Conservation (phyloP, 805 yeast genomes). For the Saturnispora serradocipensis region DNA sequence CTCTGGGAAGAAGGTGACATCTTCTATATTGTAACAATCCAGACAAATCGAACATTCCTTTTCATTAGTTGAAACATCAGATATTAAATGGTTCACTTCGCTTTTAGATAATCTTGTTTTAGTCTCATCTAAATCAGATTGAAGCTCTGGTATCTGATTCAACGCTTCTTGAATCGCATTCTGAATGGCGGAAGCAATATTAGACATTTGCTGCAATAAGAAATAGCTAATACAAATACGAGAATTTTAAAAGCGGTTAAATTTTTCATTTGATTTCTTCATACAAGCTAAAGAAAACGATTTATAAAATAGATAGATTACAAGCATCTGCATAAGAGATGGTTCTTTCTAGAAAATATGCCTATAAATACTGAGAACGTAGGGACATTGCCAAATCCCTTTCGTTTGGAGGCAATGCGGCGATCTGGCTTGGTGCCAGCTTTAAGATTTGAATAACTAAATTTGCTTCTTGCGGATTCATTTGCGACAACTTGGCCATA, state of each 20-base stretch:
- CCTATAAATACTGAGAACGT: conserved; percentile 41
- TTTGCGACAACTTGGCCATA: conserved; percentile 38
- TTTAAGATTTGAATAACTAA: conserved; percentile 45
- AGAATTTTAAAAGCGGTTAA: neutral
- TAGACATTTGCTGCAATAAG: neutral
- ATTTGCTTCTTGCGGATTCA: conserved; percentile 51
- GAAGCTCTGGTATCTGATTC: neutral
- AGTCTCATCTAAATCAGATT: neutral
- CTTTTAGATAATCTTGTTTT: neutral
- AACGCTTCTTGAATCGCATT: neutral
- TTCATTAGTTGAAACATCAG: neutral
- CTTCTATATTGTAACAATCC: conserved; percentile 1
- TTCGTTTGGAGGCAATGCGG: conserved; percentile 41
- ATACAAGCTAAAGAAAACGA: neutral
- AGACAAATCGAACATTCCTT: conserved; percentile 1
- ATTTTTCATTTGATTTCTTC: conserved; percentile 7
- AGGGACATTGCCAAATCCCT: conserved; percentile 47
- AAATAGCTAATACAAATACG: neutral
- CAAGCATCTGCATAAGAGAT: neutral
- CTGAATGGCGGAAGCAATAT: neutral
- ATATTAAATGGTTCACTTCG: neutral
- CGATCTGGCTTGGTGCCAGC: conserved; percentile 41
- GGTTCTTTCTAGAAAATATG: neutral
- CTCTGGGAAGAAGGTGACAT: conserved; percentile 6
- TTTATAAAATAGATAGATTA: neutral